A percentile compares a stretch with the other conserved stretches of the same genome.
phyloP scores from a whole-genome alignment of 2,329 filamentous ascomycete genomes.

The Apiospora kogelbergensis region DNA sequence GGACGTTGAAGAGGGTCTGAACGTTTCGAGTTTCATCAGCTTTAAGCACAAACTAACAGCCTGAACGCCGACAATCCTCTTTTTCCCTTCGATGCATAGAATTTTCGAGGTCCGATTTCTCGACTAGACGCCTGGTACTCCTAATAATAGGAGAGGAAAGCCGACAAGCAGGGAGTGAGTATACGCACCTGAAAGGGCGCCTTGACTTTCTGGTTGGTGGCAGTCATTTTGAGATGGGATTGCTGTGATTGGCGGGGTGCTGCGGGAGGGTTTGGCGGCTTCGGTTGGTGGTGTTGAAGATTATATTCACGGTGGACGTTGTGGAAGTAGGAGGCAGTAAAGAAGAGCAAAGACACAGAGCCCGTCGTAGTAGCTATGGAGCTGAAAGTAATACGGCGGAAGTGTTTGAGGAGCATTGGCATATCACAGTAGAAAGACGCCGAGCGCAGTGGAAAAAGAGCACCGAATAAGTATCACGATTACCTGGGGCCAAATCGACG shows the following conservation, averaged over 20 bases:
- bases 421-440: slow-evolving; percentile 10
- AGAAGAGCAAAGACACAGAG: slow-evolving; percentile 22
- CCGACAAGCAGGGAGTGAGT: neutral
- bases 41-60: slow-evolving; percentile 3
- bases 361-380: slow-evolving; percentile 24
- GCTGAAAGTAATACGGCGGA: slow-evolving; percentile 23
- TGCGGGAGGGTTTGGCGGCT: neutral
- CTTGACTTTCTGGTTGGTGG: slow-evolving; percentile 29
- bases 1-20: slow-evolving; percentile 92
- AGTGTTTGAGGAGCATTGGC: slow-evolving; percentile 26
- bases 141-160: neutral
- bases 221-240: slow-evolving; percentile 24
- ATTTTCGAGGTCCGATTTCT: neutral
- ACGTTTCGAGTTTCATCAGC: slow-evolving; percentile 27
- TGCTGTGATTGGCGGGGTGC: slow-evolving; percentile 8
- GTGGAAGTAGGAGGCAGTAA: slow-evolving; percentile 26
- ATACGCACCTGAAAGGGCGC: slow-evolving; percentile 34
- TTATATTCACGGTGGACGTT: slow-evolving; percentile 20
- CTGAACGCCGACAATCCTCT: neutral
- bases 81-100: neutral
- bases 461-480: slow-evolving; percentile 10
- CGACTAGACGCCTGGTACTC: neutral
- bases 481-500: slow-evolving; percentile 5
- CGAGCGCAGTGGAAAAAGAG: slow-evolving; percentile 8
- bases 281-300: neutral